These are phyloP conservation scores for Flaveria robusta DNA, from an alignment of 129 eudicot species.

Conservation along the genomic window DNA sequence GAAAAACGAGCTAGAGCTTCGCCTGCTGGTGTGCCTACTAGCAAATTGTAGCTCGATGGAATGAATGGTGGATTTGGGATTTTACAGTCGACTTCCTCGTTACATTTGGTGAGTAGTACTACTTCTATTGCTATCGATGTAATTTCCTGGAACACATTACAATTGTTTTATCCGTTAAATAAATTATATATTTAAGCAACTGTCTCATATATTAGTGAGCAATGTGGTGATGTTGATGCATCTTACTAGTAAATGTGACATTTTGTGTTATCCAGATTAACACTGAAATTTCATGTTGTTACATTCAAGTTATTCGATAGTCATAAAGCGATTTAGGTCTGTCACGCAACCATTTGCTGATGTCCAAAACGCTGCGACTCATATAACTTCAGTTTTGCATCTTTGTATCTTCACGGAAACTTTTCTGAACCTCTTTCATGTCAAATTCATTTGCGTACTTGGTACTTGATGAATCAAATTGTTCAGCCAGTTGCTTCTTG, in stretches of 20 bases:
- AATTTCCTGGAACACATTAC: not conserved
- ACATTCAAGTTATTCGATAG: too few relatives aligned
- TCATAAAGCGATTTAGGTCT: too few relatives aligned
- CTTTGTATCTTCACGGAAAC: too few relatives aligned
- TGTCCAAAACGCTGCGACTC: too few relatives aligned
- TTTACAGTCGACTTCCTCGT: not conserved
- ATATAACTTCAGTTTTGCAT: too few relatives aligned
- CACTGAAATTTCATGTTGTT: not conserved
- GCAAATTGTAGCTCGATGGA: slow-evolving; percentile 56
- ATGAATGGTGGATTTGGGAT: not conserved
- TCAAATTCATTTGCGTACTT: too few relatives aligned
- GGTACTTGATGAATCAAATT: too few relatives aligned
- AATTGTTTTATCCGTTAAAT: not conserved
- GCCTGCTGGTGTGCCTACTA: slow-evolving; percentile 72
- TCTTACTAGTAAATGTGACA: not conserved
- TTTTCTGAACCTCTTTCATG: too few relatives aligned
- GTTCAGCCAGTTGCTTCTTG: too few relatives aligned
- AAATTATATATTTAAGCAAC: not conserved
- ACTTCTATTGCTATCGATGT: not conserved
- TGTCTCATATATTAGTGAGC: not conserved
- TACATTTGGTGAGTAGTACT: not conserved
- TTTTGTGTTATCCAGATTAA: not conserved
- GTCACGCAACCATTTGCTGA: too few relatives aligned
- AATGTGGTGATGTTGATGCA: not conserved
- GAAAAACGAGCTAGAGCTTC: slow-evolving; percentile 68